Conservation (phyloP, 1,139 yeast genomes). For the Wickerhamomyces sp. region DNA sequence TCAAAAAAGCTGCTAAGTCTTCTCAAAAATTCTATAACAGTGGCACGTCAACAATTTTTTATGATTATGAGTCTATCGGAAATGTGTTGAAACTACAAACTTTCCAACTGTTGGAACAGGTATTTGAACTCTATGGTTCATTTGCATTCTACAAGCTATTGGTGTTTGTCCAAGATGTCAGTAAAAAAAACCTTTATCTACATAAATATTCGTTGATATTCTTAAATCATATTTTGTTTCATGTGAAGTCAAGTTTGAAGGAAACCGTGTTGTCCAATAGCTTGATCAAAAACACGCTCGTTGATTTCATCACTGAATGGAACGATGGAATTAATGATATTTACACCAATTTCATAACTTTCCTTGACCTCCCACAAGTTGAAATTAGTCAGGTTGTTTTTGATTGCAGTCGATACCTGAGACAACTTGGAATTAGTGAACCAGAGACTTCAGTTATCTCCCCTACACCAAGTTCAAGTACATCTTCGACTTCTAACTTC, state of each 20-base stretch:
- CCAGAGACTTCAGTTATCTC: slow-evolving; percentile 1
- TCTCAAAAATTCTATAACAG: slow-evolving; percentile 5
- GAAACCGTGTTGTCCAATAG: slow-evolving; percentile 20
- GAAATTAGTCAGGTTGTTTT: slow-evolving; percentile 1
- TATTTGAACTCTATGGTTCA: slow-evolving; percentile 31
- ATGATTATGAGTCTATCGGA: slow-evolving; percentile 16
- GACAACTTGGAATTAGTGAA: slow-evolving; percentile 6
- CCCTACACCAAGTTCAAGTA: slow-evolving; percentile 10
- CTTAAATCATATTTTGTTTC: slow-evolving; percentile 30
- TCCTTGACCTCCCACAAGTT: slow-evolving; percentile 2
- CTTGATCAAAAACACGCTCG: slow-evolving; percentile 23
- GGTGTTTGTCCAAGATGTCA: slow-evolving; percentile 27
- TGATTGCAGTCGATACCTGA: slow-evolving; percentile 3
- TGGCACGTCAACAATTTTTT: slow-evolving; percentile 12
- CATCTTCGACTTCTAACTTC: slow-evolving; percentile 4
- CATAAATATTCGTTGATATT: slow-evolving; percentile 28
- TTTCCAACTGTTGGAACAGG: slow-evolving; percentile 19
- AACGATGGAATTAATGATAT: slow-evolving; percentile 26
- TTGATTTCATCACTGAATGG: slow-evolving; percentile 26
- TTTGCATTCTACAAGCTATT: slow-evolving; percentile 34
- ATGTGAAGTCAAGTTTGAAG: slow-evolving; percentile 14
- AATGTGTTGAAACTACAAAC: slow-evolving; percentile 16
- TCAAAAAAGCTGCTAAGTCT: slow-evolving; percentile 10
- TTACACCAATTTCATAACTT: slow-evolving; percentile 2
- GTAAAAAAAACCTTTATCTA: slow-evolving; percentile 25